Percentiles rank a stretch among this genome's conserved stretches.
Evolutionary conservation across 345 rosid species (phyloP).

Genomic region (Stellera chamaejasme): DNA sequence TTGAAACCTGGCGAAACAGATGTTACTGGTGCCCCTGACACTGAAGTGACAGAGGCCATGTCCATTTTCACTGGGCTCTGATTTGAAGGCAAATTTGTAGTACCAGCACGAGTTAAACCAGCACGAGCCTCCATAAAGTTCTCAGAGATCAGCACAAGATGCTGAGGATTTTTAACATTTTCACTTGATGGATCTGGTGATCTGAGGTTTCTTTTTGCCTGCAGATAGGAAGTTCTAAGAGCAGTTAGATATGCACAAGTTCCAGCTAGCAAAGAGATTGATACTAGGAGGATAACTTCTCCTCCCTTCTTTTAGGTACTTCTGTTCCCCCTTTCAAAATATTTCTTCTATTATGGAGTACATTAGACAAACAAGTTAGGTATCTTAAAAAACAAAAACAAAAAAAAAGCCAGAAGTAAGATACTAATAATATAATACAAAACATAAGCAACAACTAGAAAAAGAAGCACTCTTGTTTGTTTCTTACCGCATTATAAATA

Average conservation of each 20-base stretch:
- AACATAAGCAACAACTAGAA: too few species aligned
- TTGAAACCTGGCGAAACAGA: constrained; percentile 55
- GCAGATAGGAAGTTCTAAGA: constrained; percentile 15
- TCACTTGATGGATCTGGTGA: constrained; percentile 65
- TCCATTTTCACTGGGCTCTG: constrained; percentile 82
- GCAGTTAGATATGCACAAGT: constrained; percentile 12
- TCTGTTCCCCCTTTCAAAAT: background rate
- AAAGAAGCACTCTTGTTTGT: background rate
- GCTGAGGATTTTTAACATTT: constrained; percentile 56
- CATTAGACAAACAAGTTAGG: too few species aligned
- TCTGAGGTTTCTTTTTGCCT: constrained; percentile 75
- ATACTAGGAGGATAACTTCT: background rate
- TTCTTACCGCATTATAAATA: constrained; percentile 78
- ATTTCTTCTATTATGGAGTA: background rate
- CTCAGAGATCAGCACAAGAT: constrained; percentile 81
- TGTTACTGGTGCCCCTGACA: constrained; percentile 53
- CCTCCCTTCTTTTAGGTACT: background rate
- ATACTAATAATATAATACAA: too few species aligned
- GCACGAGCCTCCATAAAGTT: constrained; percentile 87
- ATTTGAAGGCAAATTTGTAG: constrained; percentile 49
- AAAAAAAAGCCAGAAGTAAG: too few species aligned
- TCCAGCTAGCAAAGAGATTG: constrained; percentile 5
- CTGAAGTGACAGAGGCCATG: constrained; percentile 57
- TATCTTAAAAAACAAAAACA: too few species aligned
- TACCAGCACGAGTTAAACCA: constrained; percentile 72